Base-by-base conservation (phyloP, 2,329 filamentous ascomycete genomes). In the Cytospora schulzeri region DNA sequence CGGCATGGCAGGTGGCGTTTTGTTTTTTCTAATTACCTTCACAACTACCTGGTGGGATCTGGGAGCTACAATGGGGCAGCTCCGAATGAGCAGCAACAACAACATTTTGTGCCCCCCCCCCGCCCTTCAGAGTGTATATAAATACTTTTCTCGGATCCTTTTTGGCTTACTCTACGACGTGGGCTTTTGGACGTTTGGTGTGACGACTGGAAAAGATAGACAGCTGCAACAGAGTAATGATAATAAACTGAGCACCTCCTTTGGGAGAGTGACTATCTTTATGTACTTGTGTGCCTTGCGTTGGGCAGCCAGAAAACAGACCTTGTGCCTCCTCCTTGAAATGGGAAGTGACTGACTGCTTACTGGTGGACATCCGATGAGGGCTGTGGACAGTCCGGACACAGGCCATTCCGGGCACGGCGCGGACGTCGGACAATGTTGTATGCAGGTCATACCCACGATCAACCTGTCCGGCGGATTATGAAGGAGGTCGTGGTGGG, bases 1-100 rank as follows among this genome's bases (percentile, higher is more conserved):
- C 52, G 60, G 52, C 54, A 56, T 31, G 60, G 60, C 52, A 62
- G 41, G 53, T n/a, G 60, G 60, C 60, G 60, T 62, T 62, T 31
- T 62, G 38, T 48, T 38, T 38, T 48, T 38, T 38, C 38, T 29
- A 28, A 28, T 28, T 14, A 51, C 31, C 45, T 51, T 31, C 29
- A n/a, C n/a, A 22, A 24, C 35, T 50, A 14, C 33, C 12, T 45
- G 22, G 29, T 41, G 24, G 45, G 57, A 14, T 31, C 33, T 33
- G 51, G 38, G 15, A 19, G 48, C 33, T 33, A 29, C 33, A 31
- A 22, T 31, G 38, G 56, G 41, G 26, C 17, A 35, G 24, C 26
- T 17, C 31, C 28, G 5, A 26, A 52, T 19, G 26, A 50, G 54
- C 38, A 22, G 48, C 17, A 24, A 38, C 38, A 35, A 12, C n/a